Conservation (phyloP, 768 basidiomycete genomes). For the Psilocybe cyanescens region DNA sequence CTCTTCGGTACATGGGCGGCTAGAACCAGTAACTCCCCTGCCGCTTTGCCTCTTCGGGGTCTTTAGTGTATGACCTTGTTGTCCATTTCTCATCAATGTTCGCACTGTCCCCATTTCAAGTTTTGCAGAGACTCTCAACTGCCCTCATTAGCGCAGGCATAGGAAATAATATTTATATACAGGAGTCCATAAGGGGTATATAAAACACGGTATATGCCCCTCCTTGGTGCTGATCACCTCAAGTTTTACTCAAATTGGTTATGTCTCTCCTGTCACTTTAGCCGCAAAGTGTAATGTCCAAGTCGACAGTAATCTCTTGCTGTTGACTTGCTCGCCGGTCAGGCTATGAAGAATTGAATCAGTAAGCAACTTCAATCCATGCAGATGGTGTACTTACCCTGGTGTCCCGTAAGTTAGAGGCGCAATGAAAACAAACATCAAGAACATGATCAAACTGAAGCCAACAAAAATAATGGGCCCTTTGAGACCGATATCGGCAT, state of each 20-base stretch:
- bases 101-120: not conserved
- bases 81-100: constrained; percentile 1
- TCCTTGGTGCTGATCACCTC: not conserved
- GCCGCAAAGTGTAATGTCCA: constrained; percentile 96
- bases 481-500: constrained; percentile 77
- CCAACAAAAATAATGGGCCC: constrained; percentile 67
- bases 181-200: constrained; percentile 21
- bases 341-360: constrained; percentile 50
- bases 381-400: constrained; percentile 55
- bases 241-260: constrained; percentile 11
- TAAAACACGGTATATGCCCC: constrained; percentile 12
- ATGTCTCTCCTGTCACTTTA: constrained; percentile 55
- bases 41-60: constrained; percentile 6
- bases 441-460: constrained; percentile 63
- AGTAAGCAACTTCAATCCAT: constrained; percentile 10
- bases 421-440: constrained; percentile 73
- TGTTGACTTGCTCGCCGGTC: constrained; percentile 84
- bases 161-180: constrained; percentile 23
- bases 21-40: not conserved
- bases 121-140: not conserved
- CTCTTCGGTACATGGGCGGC: constrained; percentile 15
- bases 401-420: constrained; percentile 97
- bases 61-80: constrained; percentile 20
- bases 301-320: constrained; percentile 78
- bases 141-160: constrained; percentile 16